Conservation (phyloP, 176 grass and related monocot species). For the Triticum turgidum region DNA sequence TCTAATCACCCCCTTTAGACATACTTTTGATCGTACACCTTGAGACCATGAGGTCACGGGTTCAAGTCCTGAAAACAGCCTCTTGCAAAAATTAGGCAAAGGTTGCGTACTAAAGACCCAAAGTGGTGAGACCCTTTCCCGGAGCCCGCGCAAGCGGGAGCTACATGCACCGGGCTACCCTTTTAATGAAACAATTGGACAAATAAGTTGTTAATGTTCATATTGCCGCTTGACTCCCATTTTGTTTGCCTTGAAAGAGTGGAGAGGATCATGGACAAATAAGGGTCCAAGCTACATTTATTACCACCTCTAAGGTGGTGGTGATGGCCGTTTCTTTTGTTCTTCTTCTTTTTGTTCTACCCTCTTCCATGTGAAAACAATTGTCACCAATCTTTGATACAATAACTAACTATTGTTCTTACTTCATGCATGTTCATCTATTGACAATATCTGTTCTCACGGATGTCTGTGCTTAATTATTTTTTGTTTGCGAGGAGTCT, state of each 20-base stretch:
- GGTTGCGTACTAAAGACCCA: too few relatives aligned
- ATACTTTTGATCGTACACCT: too few relatives aligned
- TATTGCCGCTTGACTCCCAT: conserved; percentile 29
- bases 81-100: too few relatives aligned
- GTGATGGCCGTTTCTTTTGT: background rate
- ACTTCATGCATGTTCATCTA: background rate
- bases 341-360: background rate
- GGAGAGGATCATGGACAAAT: conserved; percentile 26
- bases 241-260: conserved; percentile 52
- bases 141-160: too few relatives aligned
- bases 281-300: conserved; percentile 33
- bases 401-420: conserved; percentile 16
- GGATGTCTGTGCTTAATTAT: background rate
- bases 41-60: too few relatives aligned
- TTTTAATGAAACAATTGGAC: background rate
- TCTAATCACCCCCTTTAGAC: too few relatives aligned
- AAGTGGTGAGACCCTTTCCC: too few relatives aligned
- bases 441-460: background rate
- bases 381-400: conserved; percentile 18
- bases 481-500: background rate
- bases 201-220: conserved; percentile 48
- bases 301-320: conserved; percentile 33
- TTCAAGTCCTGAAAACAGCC: too few relatives aligned
- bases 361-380: conserved; percentile 64
- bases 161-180: too few relatives aligned